These are phyloP conservation scores for Trichoderma harzianum DNA, from an alignment of 2,329 filamentous ascomycete species.

Conservation along the genomic window DNA sequence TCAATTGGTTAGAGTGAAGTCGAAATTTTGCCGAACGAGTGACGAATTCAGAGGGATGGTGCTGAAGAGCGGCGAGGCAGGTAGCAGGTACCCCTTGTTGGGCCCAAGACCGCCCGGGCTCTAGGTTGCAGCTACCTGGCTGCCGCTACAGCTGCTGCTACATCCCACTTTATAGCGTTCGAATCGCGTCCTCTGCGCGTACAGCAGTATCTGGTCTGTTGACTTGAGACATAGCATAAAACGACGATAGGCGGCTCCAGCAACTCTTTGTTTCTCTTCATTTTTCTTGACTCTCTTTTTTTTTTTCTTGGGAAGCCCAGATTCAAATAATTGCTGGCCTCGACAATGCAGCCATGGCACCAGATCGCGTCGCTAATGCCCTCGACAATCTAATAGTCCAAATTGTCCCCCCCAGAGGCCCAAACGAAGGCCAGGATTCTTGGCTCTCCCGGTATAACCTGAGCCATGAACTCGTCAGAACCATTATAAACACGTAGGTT, in stretches of 20 bases:
- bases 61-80: constrained; percentile 16
- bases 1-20: constrained; percentile 34
- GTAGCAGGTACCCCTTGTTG: constrained; percentile 26
- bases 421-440: constrained; percentile 63
- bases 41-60: constrained; percentile 21
- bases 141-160: background rate
- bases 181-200: constrained; percentile 15
- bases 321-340: constrained; percentile 19
- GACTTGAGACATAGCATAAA: background rate
- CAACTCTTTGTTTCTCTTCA: background rate
- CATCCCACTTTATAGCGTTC: constrained; percentile 14
- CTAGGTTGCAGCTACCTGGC: constrained; percentile 8
- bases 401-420: constrained; percentile 60
- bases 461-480: constrained; percentile 50
- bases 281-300: background rate
- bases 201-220: background rate
- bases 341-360: constrained; percentile 54
- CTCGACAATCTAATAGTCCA: constrained; percentile 75
- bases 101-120: background rate
- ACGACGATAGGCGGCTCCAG: background rate
- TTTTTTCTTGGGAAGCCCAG: background rate
- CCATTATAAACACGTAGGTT: constrained; percentile 50
- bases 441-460: constrained; percentile 68
- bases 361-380: constrained; percentile 71
- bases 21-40: constrained; percentile 30